Evolutionary conservation across 306 rosid species (phyloP), one percentile per base, ranked within the genome.

Genomic region (Psophocarpus tetragonolobus): DNA sequence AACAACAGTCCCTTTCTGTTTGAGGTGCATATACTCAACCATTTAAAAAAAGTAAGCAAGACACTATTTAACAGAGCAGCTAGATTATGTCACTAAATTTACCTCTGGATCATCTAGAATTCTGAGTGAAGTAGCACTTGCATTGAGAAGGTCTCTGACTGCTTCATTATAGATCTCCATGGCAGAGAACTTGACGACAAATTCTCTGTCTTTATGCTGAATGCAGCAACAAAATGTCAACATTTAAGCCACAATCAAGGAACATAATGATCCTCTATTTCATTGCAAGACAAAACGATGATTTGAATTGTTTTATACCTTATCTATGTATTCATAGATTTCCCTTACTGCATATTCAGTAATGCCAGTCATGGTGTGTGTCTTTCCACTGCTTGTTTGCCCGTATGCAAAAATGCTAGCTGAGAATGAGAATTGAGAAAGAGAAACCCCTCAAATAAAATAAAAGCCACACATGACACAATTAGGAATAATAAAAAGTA

Each of bases 351-450:
- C 92, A 77, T 57, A 77, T 73, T 92, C 86, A 5, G 97, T 92
- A 73, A 95, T 80, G 74, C 97, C 98, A 17, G 81, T 83, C 97
- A 92, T 92, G 42, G 98, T 92, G 85, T 92, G 92, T 5, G 98
- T 95, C 90, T 95, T 95, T 80, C 98, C 98, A 68, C 98, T 95
- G 82, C 97, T 92, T 39, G 98, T 95, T 87, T 91, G 98, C 26
- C 97, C 98, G 54, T 95, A 95, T 10, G 98, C 97, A 12, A 95
- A 95, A 84, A 92, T 85, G 77, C 94, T 88, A 23, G 89, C 98
- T 92, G 88, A 69, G 78, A 61, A 70, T 10, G 35, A 66, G 18
- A 58, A 61, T 20, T 47, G 60, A 76, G 73, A 53, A 61, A 8
- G 66, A 74, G 70, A 58, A 66, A 13, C 8, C 33, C 70, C 48